Percentiles rank a stretch among this genome's conserved stretches.
Conservation (phyloP, 164 flowering plant genomes). For the Nymphaea colorata region DNA sequence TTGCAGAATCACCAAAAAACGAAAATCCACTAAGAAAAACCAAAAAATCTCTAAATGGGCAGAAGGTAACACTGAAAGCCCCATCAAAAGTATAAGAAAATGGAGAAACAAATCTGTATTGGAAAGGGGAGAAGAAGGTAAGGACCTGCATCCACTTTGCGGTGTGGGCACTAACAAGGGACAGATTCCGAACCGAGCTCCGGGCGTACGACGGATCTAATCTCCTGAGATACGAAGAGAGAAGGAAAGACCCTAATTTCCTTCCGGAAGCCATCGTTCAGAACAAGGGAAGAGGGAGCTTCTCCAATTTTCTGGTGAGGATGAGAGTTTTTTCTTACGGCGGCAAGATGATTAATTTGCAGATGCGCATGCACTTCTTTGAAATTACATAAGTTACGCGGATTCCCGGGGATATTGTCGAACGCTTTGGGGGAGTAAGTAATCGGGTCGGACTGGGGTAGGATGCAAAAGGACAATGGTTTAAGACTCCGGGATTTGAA, state of each 20-base stretch:
- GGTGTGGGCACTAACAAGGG: slow-evolving; percentile 2
- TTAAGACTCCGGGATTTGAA: too few relatives aligned
- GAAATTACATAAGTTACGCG: too few relatives aligned
- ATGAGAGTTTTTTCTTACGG: too few relatives aligned
- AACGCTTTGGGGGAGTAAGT: too few relatives aligned
- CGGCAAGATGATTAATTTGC: too few relatives aligned
- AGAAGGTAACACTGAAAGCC: neutral
- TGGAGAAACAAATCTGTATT: neutral
- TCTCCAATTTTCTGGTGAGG: neutral
- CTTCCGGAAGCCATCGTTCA: slow-evolving; percentile 1
- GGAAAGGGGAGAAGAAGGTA: neutral
- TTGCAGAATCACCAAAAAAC: neutral
- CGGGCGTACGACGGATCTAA: neutral
- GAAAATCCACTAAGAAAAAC: neutral
- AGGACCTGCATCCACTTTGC: slow-evolving; percentile 3
- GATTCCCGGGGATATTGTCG: too few relatives aligned
- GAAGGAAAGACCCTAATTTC: slow-evolving; percentile 1
- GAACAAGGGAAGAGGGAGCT: neutral
- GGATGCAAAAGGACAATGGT: too few relatives aligned
- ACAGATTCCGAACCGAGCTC: neutral
- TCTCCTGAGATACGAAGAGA: neutral
- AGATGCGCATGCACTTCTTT: too few relatives aligned
- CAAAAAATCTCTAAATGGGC: neutral
- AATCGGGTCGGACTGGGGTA: too few relatives aligned
- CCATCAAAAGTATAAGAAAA: neutral